phyloP scores from a whole-genome alignment of 768 basidiomycete species.

The Porphyrellus cyaneotinctus region DNA sequence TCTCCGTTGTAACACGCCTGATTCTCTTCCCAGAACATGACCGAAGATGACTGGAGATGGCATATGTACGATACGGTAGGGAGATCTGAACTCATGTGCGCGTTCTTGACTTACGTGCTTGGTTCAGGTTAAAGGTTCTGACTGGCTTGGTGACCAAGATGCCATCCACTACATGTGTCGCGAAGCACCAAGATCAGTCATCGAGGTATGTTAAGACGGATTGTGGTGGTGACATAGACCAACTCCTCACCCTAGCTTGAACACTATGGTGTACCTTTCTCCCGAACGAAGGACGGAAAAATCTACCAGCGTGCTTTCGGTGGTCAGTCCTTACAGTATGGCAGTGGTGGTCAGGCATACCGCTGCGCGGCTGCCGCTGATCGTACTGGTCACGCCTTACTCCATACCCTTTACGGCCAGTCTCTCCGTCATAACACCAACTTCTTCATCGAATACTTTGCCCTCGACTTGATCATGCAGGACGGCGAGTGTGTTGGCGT shows the following conservation, averaged over 20 bases:
- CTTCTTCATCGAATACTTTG: slow-evolving; percentile 99
- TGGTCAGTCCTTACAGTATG: slow-evolving; percentile 93
- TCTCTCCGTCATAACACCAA: slow-evolving; percentile 98
- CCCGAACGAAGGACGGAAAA: slow-evolving; percentile 96
- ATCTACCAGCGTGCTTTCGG: slow-evolving; percentile 99
- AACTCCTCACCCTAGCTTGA: slow-evolving; percentile 62
- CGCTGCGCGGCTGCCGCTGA: slow-evolving; percentile 98
- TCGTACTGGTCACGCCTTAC: slow-evolving; percentile 95
- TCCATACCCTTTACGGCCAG: slow-evolving; percentile 99
- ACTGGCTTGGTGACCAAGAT: slow-evolving; percentile 99
- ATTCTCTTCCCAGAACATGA: slow-evolving; percentile 73
- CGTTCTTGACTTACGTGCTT: slow-evolving; percentile 14
- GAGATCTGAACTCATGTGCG: slow-evolving; percentile 7
- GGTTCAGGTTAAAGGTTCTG: slow-evolving; percentile 90
- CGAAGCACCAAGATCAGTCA: slow-evolving; percentile 90
- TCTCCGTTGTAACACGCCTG: slow-evolving; percentile 6
- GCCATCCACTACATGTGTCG: slow-evolving; percentile 99
- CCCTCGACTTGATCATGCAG: slow-evolving; percentile 98
- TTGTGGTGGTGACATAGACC: neutral
- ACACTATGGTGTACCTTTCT: slow-evolving; percentile 98
- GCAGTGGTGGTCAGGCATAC: slow-evolving; percentile 98
- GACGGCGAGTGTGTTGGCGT: slow-evolving; percentile 99
- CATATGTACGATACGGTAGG: slow-evolving; percentile 95
- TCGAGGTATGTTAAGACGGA: slow-evolving; percentile 57
- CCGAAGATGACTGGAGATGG: slow-evolving; percentile 99